Base-by-base conservation (phyloP, 2,329 filamentous ascomycete species). In the Colletotrichum salicis region DNA sequence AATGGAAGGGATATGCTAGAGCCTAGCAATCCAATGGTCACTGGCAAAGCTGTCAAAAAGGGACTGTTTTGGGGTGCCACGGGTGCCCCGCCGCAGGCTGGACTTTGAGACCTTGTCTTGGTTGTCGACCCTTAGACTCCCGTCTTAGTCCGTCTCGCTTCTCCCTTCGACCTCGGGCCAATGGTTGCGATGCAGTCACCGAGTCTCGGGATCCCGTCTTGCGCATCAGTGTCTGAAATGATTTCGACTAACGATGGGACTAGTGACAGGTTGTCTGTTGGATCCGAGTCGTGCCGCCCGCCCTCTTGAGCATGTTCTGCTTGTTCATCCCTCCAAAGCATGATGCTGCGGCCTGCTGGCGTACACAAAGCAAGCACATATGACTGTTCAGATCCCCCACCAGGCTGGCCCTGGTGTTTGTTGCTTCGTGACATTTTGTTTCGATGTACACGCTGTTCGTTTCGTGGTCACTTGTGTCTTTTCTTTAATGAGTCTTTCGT, bases 71-170 rank as follows among this genome's bases (percentile, higher is more conserved):
- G 41, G 41, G 35, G 13, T 24, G 29, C 55, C 54, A 66, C 59
- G 66, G 35, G 10, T 29, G 29, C 55, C 54, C 70, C 59, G 70
- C 65, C 70, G 59, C 33, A n/a, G 31, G 65, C 27, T 72, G 70
- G 65, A 45, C 45, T 55, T 54, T 56, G 66, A 72, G 59, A 64
- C 66, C 11, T 19, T 70, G 70, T 72, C 70, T 72, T 60, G 63
- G 59, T 29, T 55, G 1, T 15, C n/a, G 33, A 56, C 35, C 66
- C 58, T 35, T 57, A n/a, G 29, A 67, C 19, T 56, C 48, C 29
- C 33, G 63, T 22, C 24, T 19, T 55, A 66, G 57, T 55, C 48
- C 37, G 55, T 27, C 37, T 59, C 66, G 33, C 37, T 60, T 57
- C 65, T 72, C 70, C 70, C 70, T 72, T 72, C 48, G 29, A 24